Evolutionary conservation across 2,329 filamentous ascomycete species (phyloP), one percentile per base, ranked within the genome.

Genomic region (Aspergillus novofumigatus): DNA sequence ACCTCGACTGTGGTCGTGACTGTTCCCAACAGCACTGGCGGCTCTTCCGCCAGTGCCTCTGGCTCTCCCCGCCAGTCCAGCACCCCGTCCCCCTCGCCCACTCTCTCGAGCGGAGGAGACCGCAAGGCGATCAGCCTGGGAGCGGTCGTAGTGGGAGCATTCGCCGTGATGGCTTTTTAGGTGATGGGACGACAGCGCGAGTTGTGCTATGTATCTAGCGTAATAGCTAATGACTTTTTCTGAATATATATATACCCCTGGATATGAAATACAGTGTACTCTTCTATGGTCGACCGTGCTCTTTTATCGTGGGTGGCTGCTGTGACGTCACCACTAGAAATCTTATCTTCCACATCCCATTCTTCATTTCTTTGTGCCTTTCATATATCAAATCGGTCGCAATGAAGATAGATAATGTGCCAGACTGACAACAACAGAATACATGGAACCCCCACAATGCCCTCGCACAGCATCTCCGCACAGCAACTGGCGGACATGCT

Each of bases 161-260:
- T 67, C 56, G 72, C 71, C 56, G 64, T 72, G 54, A 60, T 74
- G 52, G 71, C 70, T 49, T 68, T 75, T 59, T 74, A 74, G 69
- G 54, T 47, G 20, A 23, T 21, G 44, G 42, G 21, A 14, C 11
- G 9, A 4, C 29, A 38, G 32, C 5, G 1, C 32, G 32, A 6
- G 32, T 32, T 14, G 29, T 38, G 32, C 14, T 38, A 38, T 38
- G 21, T 25, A 47, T 23, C 2, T 14, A 23, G 44, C 11, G 20
- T 47, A 47, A 47, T 47, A 47, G 44, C n/a, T 47, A 47, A 47
- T 47, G 44, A 23, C 44, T 25, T 44, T 9, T 11, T 10, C 28
- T 21, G 23, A 25, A 47, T 47, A 47, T 47, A 47, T 47, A 47
- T 47, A 47, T 21, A 10, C 41, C n/a, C 41, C 10, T 44, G 41